Base-by-base conservation (phyloP, 2,329 filamentous ascomycete genomes). In the Xylariaceae sp. region DNA sequence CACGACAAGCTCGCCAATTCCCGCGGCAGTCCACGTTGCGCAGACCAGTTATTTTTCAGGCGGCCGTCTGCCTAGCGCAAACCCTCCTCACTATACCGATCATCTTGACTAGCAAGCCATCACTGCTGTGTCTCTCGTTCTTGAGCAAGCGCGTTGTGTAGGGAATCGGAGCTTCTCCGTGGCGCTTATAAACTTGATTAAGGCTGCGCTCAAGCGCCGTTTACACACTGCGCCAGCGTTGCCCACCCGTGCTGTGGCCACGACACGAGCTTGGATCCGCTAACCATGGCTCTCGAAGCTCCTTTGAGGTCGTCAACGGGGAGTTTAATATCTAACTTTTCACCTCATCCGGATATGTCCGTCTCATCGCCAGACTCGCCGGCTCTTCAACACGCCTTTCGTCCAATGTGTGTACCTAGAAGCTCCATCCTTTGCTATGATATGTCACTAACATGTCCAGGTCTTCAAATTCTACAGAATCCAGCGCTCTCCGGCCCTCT, bases 301-400 rank as follows among this genome's bases (percentile, higher is more conserved):
- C 85, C 86, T 58, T 72, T 89, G 67, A 78, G 85, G 68, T 83
- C 85, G 60, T 88, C 87, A 60, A 83, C 83, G 57, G 83, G 81
- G 70, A 83, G 77, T 73, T 74, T 83, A 64, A 77, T 82, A 73
- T 80, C 82, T 51, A 71, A 76, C 58, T 83, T 84, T 64, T 82
- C 82, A 54, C 75, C 78, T 44, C 79, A 79, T 63, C 77, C 79
- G 61, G 79, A 86, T 45, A 83, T 86, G 76, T 81, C 83, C 47
- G 67, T 81, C 53, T 78, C 79, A n/a, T 79, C 82, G 11, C 77
- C 81, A 43, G 82, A 85, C 51, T 79, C 79, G 37, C 78, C 82
- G 48, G 73, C 76, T 53, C 69, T 77, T 46, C 76, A 78, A 49
- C 76, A 80, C 51, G 77, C 78, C 40, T 82, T 80, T 67, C 78